Percentiles rank a stretch among this genome's conserved stretches.
Conservation (phyloP, 108 stramenopile species). For the Cylindrotheca fusiformis region DNA sequence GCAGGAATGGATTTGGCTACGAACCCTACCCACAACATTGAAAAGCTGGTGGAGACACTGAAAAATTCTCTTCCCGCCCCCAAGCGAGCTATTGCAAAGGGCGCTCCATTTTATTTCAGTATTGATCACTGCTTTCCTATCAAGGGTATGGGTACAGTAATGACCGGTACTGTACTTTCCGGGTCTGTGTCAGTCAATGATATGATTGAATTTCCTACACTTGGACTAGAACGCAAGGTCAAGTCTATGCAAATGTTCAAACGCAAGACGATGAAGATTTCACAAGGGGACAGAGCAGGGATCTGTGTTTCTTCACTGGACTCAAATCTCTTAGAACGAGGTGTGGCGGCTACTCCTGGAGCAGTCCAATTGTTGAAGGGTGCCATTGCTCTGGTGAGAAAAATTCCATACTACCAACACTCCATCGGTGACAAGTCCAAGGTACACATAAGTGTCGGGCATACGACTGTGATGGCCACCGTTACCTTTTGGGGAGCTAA, state of each 20-base stretch:
- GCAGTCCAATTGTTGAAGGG: slow-evolving; percentile 70
- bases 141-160: slow-evolving; percentile 95
- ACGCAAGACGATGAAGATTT: slow-evolving; percentile 62
- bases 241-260: slow-evolving; percentile 98
- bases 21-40: slow-evolving; percentile 63
- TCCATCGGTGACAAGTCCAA: slow-evolving; percentile 57
- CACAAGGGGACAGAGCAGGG: slow-evolving; percentile 96
- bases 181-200: slow-evolving; percentile 88
- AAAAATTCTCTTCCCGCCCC: slow-evolving; percentile 65
- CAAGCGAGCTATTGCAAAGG: slow-evolving; percentile 23
- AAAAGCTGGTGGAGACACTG: slow-evolving; percentile 59
- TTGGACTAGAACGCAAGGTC: slow-evolving; percentile 86
- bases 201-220: slow-evolving; percentile 87
- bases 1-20: slow-evolving; percentile 35
- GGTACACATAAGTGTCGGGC: slow-evolving; percentile 95
- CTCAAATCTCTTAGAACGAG: slow-evolving; percentile 90
- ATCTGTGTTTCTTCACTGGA: slow-evolving; percentile 94
- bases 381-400: slow-evolving; percentile 87
- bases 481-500: slow-evolving; percentile 94
- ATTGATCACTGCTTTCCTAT: slow-evolving; percentile 97
- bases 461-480: slow-evolving; percentile 95
- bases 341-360: slow-evolving; percentile 84
- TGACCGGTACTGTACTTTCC: slow-evolving; percentile 92
- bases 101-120: slow-evolving; percentile 70
- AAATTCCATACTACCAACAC: slow-evolving; percentile 77